phyloP scores from a whole-genome alignment of 139 green algal species.

The Chlorokybus atmophyticus region DNA sequence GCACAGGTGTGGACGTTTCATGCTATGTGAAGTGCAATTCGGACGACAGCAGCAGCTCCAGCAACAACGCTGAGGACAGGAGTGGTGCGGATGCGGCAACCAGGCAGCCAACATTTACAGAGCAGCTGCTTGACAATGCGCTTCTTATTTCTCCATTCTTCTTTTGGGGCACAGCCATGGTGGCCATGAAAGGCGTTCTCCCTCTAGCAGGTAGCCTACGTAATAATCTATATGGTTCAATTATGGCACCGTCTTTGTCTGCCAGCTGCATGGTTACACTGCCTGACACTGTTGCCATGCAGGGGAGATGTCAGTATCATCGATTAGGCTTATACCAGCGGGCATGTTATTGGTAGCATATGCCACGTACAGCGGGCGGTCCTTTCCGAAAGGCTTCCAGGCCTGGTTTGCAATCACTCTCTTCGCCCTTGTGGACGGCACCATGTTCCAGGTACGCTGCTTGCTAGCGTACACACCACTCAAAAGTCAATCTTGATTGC shows the following conservation, averaged over 20 bases:
- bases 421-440: slow-evolving; percentile 83
- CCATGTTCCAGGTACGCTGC: slow-evolving; percentile 65
- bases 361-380: slow-evolving; percentile 45
- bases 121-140: background rate
- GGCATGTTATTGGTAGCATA: slow-evolving; percentile 68
- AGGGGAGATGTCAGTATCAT: slow-evolving; percentile 72
- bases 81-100: background rate
- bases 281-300: slow-evolving; percentile 36
- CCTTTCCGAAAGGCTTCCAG: slow-evolving; percentile 37
- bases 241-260: too few relatives aligned
- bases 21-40: slow-evolving; percentile 10
- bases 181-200: slow-evolving; percentile 69
- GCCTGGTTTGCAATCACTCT: slow-evolving; percentile 69
- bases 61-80: background rate
- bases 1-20: slow-evolving; percentile 30
- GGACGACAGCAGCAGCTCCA: background rate
- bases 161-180: slow-evolving; percentile 92
- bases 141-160: slow-evolving; percentile 88
- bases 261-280: too few relatives aligned
- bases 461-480: too few relatives aligned
- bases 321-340: slow-evolving; percentile 75
- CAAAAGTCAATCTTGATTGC: background rate
- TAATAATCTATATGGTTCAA: too few relatives aligned
- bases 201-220: background rate
- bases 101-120: background rate